Evolutionary conservation across 768 basidiomycete genomes (phyloP), one percentile per base, ranked within the genome.

Genomic region (Boletus vinaceobasis): DNA sequence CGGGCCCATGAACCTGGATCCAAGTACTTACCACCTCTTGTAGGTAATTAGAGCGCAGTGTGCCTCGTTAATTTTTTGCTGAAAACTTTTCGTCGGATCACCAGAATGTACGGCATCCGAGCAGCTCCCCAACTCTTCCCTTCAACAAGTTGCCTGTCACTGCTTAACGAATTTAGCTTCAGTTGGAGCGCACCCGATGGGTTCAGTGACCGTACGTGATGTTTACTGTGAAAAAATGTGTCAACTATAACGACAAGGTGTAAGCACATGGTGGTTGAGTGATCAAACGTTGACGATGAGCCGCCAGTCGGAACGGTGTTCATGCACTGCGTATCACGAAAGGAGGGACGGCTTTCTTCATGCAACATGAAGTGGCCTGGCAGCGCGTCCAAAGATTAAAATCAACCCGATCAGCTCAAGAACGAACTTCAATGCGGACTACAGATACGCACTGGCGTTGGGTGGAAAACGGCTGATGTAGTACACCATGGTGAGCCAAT

Each of bases 91-190:
- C n/a, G 15, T 50, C 39, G 51, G 55, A 49, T 48, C 47, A 19
- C 40, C 15, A 38, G 46, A 60, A 55, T 42, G 55, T 55, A 53
- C 52, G 58, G 58, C 58, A 66, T 50, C 33, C 14, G 17, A 31
- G 26, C 9, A 10, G 19, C n/a, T 40, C 15, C 37, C 26, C 23
- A 23, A 23, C 23, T 23, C 27, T 11, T 27, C 19, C 10, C 13
- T 13, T 33, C 33, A 33, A 11, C 23, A 31, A 32, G 52, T 53
- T 42, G 14, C 6, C n/a, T 27, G 27, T 48, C 40, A 27, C 35
- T n/a, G 4, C 33, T 27, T 1, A 26, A 37, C 35, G 39, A 35
- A 29, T 37, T 42, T 6, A 14, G 45, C 45, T 29, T 8, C 26
- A 8, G 9, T 17, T 1, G 21, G 13, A 46, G 19, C 15, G 8